Percentiles rank a stretch among this genome's conserved stretches.
Conservation (phyloP, 2,329 filamentous ascomycete species). For the Aureobasidium sp. region DNA sequence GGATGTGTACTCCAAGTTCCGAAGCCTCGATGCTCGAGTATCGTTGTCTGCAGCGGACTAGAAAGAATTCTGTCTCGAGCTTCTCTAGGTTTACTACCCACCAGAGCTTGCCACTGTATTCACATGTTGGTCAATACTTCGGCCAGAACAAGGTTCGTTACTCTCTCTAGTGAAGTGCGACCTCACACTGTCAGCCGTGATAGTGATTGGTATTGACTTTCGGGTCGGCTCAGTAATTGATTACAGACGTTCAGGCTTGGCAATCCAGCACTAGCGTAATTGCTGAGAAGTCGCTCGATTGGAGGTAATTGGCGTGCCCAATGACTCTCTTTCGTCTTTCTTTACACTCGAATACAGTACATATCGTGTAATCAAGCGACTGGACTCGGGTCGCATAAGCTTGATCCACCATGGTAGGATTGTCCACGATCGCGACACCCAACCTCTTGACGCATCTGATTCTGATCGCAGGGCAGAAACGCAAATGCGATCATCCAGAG, state of each 20-base stretch:
- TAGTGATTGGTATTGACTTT: neutral
- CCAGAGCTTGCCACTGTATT: neutral
- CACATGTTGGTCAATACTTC: neutral
- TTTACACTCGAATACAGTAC: constrained; percentile 1
- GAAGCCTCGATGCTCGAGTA: neutral
- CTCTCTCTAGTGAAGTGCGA: neutral
- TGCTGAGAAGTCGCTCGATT: neutral
- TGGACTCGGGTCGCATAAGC: neutral
- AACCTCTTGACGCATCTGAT: neutral
- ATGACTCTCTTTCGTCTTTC: neutral
- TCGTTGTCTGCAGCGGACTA: neutral
- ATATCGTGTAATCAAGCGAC: neutral
- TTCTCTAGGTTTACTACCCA: too few relatives aligned
- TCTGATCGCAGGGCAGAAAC: constrained; percentile 13
- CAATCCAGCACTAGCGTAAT: neutral
- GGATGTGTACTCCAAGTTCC: too few relatives aligned
- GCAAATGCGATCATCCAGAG: constrained; percentile 35
- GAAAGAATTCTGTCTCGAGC: neutral
- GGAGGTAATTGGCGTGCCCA: constrained; percentile 3
- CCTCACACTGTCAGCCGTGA: neutral
- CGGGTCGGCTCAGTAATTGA: neutral
- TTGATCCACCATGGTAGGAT: constrained; percentile 4
- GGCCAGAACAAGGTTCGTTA: neutral
- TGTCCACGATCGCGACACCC: neutral
- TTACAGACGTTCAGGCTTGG: neutral